Conservation (phyloP, 345 rosid genomes). For the Salix udensis region DNA sequence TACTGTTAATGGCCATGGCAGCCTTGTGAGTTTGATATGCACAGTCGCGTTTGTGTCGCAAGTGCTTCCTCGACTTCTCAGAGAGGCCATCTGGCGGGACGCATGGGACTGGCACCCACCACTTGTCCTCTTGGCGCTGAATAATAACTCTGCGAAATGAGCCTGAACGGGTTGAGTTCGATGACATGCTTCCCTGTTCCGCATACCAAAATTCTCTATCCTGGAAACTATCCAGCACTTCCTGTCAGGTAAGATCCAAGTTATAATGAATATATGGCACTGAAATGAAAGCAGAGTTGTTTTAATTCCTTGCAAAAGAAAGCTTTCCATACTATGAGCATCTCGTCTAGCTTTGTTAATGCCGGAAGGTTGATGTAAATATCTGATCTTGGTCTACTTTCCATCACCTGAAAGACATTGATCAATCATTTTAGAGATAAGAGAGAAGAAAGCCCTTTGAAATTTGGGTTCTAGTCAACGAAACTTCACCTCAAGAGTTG, state of each 20-base stretch:
- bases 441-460: not conserved
- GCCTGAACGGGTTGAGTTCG: constrained; percentile 64
- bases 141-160: constrained; percentile 66
- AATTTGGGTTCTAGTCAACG: not conserved
- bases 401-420: constrained; percentile 54
- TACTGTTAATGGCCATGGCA: constrained; percentile 84
- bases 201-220: constrained; percentile 88
- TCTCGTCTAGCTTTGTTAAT: constrained; percentile 67
- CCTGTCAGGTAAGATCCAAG: constrained; percentile 45
- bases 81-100: constrained; percentile 73
- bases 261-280: not conserved
- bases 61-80: constrained; percentile 68
- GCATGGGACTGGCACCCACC: constrained; percentile 97
- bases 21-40: constrained; percentile 93
- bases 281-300: constrained; percentile 1
- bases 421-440: constrained; percentile 1
- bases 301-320: not conserved
- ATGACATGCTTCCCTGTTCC: constrained; percentile 73
- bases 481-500: constrained; percentile 56
- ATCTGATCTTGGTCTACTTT: constrained; percentile 66
- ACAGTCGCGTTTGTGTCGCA: constrained; percentile 61
- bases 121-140: constrained; percentile 83
- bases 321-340: constrained; percentile 61
- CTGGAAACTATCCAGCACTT: constrained; percentile 72
- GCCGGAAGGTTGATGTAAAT: constrained; percentile 86